Evolutionary conservation across 306 rosid genomes (phyloP).

Genomic region (Begonia peltatifolia): DNA sequence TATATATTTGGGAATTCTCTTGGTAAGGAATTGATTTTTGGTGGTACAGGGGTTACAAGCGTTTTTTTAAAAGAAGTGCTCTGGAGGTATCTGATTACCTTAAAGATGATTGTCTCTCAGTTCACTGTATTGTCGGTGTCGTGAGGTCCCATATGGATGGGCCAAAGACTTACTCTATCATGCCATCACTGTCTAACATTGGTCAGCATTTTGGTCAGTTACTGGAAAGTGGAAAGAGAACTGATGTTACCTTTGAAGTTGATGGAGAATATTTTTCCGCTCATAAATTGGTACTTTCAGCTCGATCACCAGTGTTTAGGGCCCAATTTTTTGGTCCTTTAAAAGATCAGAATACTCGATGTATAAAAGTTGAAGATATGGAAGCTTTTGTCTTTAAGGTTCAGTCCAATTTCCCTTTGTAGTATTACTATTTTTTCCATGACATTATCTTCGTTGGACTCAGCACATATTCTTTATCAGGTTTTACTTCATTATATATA

Average conservation of each 20-base stretch:
- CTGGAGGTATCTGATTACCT: conserved; percentile 70
- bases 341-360: conserved; percentile 56
- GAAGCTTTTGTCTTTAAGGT: conserved; percentile 86
- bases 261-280: conserved; percentile 48
- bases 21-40: conserved; percentile 12
- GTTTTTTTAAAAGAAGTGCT: conserved; percentile 55
- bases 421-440: not conserved
- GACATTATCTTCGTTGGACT: not conserved
- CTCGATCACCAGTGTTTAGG: conserved; percentile 81
- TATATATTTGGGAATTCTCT: not conserved
- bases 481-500: conserved; percentile 67
- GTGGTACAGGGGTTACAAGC: conserved; percentile 72
- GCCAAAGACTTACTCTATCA: conserved; percentile 57
- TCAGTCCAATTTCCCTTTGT: not conserved
- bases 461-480: conserved; percentile 23
- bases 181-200: conserved; percentile 40
- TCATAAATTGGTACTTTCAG: conserved; percentile 71
- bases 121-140: conserved; percentile 66
- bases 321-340: conserved; percentile 89
- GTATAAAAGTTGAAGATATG: conserved; percentile 67
- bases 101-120: conserved; percentile 62
- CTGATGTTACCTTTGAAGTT: conserved; percentile 65
- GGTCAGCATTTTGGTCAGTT: conserved; percentile 61
- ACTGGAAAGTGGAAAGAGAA: conserved; percentile 55
- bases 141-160: conserved; percentile 62